These are phyloP conservation scores for Pseudofabraea citricarpa DNA, from an alignment of 2,329 filamentous ascomycete genomes.

Conservation along the genomic window DNA sequence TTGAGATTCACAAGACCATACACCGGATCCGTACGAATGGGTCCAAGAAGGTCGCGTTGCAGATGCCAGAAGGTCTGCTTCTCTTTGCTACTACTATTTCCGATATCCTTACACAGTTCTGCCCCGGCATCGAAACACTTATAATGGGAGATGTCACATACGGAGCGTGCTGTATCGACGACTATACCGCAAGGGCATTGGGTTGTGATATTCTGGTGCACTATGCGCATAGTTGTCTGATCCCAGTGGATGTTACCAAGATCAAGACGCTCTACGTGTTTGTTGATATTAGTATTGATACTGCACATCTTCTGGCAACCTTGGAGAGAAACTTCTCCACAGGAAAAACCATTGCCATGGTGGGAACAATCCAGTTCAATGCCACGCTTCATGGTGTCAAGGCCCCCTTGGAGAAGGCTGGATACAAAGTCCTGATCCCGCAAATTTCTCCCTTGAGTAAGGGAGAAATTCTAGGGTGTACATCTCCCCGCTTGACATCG, in stretches of 20 bases:
- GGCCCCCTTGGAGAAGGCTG: slow-evolving; percentile 71
- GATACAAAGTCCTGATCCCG: slow-evolving; percentile 80
- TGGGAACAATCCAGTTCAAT: slow-evolving; percentile 98
- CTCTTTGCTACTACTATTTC: slow-evolving; percentile 97
- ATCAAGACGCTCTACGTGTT: slow-evolving; percentile 98
- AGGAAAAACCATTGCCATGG: slow-evolving; percentile 84
- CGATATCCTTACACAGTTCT: slow-evolving; percentile 93
- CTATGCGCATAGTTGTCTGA: slow-evolving; percentile 94
- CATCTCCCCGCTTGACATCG: slow-evolving; percentile 66
- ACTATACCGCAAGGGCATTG: slow-evolving; percentile 90
- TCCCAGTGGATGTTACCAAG: slow-evolving; percentile 92
- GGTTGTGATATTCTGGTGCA: slow-evolving; percentile 94
- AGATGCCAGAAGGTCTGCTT: slow-evolving; percentile 93
- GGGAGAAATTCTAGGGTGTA: slow-evolving; percentile 96
- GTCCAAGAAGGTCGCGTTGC: slow-evolving; percentile 82
- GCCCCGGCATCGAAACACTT: slow-evolving; percentile 81
- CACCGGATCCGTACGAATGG: slow-evolving; percentile 80
- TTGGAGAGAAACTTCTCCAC: slow-evolving; percentile 82
- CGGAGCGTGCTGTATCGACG: slow-evolving; percentile 96
- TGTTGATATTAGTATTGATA: slow-evolving; percentile 95
- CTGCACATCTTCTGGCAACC: slow-evolving; percentile 77
- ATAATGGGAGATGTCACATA: slow-evolving; percentile 99
- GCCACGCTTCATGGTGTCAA: slow-evolving; percentile 87
- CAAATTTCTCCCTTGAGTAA: slow-evolving; percentile 91
- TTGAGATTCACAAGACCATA: slow-evolving; percentile 97